Percentiles rank a stretch among this genome's conserved stretches.
phyloP scores from a whole-genome alignment of 1,284 basidiomycete genomes.

The Ganoderma lingzhi region DNA sequence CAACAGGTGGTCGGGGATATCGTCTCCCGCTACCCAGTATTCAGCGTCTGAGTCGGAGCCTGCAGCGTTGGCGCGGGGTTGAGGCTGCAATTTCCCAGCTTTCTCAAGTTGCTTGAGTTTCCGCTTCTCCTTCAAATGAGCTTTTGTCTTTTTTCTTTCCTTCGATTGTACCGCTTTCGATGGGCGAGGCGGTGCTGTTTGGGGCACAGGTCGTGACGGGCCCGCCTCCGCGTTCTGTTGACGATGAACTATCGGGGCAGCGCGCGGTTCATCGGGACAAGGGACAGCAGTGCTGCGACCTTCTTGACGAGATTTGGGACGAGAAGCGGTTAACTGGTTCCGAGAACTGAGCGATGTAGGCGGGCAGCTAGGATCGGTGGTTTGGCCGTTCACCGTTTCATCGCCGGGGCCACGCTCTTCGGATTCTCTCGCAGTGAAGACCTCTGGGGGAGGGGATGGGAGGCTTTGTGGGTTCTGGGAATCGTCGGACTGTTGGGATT shows the following conservation, averaged over 20 bases:
- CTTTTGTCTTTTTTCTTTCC: not conserved
- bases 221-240: not conserved
- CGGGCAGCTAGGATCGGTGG: not conserved
- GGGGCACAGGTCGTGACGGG: not conserved
- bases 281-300: not conserved
- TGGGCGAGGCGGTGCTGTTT: not conserved
- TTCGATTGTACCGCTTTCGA: not conserved
- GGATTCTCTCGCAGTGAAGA: not conserved
- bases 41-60: conserved; percentile 21
- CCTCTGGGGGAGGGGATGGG: conserved; percentile 26
- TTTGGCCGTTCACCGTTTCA: not conserved
- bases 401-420: not conserved
- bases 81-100: not conserved
- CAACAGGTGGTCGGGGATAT: conserved; percentile 20
- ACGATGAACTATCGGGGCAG: not conserved
- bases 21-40: conserved; percentile 20
- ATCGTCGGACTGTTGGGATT: conserved; percentile 7
- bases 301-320: not conserved
- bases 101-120: conserved; percentile 6
- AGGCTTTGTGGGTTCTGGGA: conserved; percentile 28
- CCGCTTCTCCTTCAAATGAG: not conserved
- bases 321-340: not conserved
- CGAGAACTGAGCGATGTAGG: not conserved
- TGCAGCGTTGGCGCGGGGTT: not conserved
- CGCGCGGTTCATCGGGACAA: not conserved